Conservation (phyloP, 257 asterid genomes). For the Orobanche coerulescens region DNA sequence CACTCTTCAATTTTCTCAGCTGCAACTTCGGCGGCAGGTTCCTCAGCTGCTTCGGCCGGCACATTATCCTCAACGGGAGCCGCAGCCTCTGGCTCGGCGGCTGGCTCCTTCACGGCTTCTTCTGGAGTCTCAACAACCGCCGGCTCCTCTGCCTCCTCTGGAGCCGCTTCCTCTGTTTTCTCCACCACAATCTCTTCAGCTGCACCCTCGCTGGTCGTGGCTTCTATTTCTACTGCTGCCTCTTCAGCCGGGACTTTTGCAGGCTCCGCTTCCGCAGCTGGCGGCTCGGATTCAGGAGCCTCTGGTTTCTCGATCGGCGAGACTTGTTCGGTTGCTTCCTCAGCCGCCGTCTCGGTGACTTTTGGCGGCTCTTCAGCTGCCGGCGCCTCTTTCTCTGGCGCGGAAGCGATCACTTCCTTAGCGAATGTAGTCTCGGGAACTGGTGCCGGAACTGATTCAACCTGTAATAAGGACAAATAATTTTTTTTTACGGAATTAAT, state of each 20-base stretch:
- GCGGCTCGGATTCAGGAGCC: not conserved
- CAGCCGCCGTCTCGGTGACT: not conserved
- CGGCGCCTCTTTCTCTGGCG: slow-evolving; percentile 13
- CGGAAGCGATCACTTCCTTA: slow-evolving; percentile 26
- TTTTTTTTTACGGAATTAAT: not conserved
- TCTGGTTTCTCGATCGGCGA: not conserved
- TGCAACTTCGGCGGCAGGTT: slow-evolving; percentile 24
- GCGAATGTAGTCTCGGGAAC: slow-evolving; percentile 16
- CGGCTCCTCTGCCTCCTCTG: slow-evolving; percentile 9
- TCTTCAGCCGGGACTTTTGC: not conserved
- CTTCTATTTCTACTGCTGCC: not conserved
- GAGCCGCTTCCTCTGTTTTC: not conserved
- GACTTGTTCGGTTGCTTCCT: slow-evolving; percentile 7
- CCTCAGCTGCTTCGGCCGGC: not conserved
- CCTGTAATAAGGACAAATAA: slow-evolving; percentile 25
- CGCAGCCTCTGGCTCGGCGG: slow-evolving; percentile 10
- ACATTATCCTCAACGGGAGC: not conserved
- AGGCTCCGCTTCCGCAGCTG: slow-evolving; percentile 14
- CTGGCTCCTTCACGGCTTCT: slow-evolving; percentile 15
- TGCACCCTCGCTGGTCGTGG: slow-evolving; percentile 8
- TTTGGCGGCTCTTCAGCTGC: not conserved
- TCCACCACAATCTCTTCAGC: not conserved
- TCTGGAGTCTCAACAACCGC: not conserved
- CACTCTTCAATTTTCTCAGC: slow-evolving; percentile 36
- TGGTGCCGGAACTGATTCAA: slow-evolving; percentile 33